These are phyloP conservation scores for Proliferodiscus dingleyae DNA, from an alignment of 2,329 filamentous ascomycete species.

Conservation along the genomic window DNA sequence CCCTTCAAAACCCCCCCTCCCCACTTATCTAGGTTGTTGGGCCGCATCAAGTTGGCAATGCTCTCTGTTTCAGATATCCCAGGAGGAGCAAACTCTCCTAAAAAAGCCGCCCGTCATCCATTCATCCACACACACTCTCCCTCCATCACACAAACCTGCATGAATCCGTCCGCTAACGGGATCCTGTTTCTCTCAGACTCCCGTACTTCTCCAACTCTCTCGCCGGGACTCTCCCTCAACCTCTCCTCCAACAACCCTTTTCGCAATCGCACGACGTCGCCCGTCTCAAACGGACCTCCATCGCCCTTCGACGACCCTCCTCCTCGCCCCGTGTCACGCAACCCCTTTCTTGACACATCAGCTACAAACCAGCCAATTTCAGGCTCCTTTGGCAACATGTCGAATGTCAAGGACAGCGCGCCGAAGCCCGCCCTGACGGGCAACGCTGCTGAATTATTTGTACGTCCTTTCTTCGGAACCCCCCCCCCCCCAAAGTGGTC, in stretches of 20 bases:
- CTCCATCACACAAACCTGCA: slow-evolving; percentile 18
- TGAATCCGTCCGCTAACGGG: slow-evolving; percentile 26
- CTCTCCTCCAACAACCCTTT: slow-evolving; percentile 74
- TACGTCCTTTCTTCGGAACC: slow-evolving; percentile 45
- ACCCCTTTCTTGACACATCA: slow-evolving; percentile 65
- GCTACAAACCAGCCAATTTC: slow-evolving; percentile 10
- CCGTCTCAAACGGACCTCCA: slow-evolving; percentile 40
- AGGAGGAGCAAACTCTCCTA: not conserved
- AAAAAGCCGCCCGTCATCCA: slow-evolving; percentile 2
- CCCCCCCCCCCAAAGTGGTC: slow-evolving; percentile 1
- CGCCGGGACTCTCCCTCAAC: slow-evolving; percentile 60
- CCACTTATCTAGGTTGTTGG: slow-evolving; percentile 27
- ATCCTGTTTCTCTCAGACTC: slow-evolving; percentile 25
- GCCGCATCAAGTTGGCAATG: slow-evolving; percentile 30
- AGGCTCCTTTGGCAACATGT: slow-evolving; percentile 45
- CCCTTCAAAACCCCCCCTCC: slow-evolving; percentile 12
- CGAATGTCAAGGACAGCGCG: slow-evolving; percentile 37
- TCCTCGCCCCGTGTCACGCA: slow-evolving; percentile 61
- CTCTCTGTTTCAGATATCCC: slow-evolving; percentile 26
- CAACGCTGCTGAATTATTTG: slow-evolving; percentile 69
- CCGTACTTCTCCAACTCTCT: slow-evolving; percentile 43
- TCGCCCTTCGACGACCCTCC: slow-evolving; percentile 57
- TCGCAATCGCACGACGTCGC: slow-evolving; percentile 67
- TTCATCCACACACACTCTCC: slow-evolving; percentile 13
- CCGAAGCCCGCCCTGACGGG: slow-evolving; percentile 39